Percentiles rank a stretch among this genome's conserved stretches.
phyloP scores from a whole-genome alignment of 2,329 filamentous ascomycete species.

The Aspergillus texensis region DNA sequence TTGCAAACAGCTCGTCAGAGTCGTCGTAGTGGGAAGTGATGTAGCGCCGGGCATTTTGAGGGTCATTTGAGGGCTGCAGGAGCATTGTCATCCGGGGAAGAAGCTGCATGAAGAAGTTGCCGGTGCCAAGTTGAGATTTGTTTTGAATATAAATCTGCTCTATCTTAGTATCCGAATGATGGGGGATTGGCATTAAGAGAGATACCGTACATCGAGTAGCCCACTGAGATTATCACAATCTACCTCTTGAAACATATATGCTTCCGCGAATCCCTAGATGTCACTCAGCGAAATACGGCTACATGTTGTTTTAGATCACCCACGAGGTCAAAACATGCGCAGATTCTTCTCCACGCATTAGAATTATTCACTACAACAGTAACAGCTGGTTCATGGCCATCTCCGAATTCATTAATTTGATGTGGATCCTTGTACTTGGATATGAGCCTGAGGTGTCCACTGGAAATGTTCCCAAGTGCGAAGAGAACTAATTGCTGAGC shows the following conservation, averaged over 20 bases:
- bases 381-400: not conserved
- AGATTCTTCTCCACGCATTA: not conserved
- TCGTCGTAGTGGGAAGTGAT: constrained; percentile 76
- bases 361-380: not conserved
- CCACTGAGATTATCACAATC: constrained; percentile 66
- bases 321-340: constrained; percentile 9
- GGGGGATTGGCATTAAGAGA: not conserved
- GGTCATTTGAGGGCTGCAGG: constrained; percentile 60
- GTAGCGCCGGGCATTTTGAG: constrained; percentile 64
- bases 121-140: constrained; percentile 44
- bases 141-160: constrained; percentile 70
- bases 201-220: constrained; percentile 62
- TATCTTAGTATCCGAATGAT: not conserved
- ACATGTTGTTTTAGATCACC: not conserved
- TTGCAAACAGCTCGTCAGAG: constrained; percentile 42
- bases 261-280: constrained; percentile 65
- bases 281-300: not conserved
- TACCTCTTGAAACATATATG: constrained; percentile 73
- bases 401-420: not conserved
- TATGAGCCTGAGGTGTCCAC: not conserved
- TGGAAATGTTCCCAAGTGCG: not conserved
- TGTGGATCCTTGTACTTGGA: not conserved
- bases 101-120: constrained; percentile 12
- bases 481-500: not conserved
- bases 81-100: constrained; percentile 43